Evolutionary conservation across 495 filamentous ascomycete genomes (phyloP).

Genomic region (Ramalina intermedia): DNA sequence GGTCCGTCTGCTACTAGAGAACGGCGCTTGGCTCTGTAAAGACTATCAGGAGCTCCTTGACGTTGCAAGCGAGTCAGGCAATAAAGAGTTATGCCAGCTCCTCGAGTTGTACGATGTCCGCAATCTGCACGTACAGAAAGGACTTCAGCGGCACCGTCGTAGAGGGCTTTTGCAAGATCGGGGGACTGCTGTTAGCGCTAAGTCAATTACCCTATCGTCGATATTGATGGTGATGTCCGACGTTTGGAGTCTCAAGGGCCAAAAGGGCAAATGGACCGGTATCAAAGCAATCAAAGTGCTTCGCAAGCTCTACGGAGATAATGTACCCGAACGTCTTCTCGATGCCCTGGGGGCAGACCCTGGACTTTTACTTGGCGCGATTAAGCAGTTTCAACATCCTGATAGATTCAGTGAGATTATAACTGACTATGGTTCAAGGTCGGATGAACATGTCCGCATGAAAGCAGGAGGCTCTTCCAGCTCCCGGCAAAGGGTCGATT

Average conservation of each 20-base stretch:
- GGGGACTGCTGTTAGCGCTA: not conserved
- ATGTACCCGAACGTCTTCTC: not conserved
- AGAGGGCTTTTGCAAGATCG: not conserved
- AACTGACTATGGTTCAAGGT: not conserved
- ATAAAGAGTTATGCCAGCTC: slow-evolving; percentile 3
- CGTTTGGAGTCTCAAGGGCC: not conserved
- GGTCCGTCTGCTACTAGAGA: slow-evolving; percentile 1
- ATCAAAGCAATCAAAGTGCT: slow-evolving; percentile 2
- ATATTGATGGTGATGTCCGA: not conserved
- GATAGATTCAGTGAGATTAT: not conserved
- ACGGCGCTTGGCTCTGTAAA: slow-evolving; percentile 8
- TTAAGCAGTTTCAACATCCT: not conserved
- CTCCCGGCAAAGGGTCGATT: not conserved
- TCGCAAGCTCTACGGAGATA: not conserved
- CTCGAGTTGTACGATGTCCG: slow-evolving; percentile 8
- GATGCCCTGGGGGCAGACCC: not conserved
- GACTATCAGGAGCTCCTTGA: slow-evolving; percentile 10
- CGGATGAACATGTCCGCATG: not conserved
- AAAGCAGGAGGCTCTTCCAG: not conserved
- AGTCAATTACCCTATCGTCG: not conserved
- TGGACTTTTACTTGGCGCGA: not conserved
- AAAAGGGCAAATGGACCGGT: slow-evolving; percentile 5
- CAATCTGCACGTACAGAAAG: not conserved
- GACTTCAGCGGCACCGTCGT: not conserved
- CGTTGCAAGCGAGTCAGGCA: slow-evolving; percentile 7